A percentile compares a stretch with the other conserved stretches of the same genome.
Conservation (phyloP, 2,329 filamentous ascomycete genomes). For the Diaporthe sp. region DNA sequence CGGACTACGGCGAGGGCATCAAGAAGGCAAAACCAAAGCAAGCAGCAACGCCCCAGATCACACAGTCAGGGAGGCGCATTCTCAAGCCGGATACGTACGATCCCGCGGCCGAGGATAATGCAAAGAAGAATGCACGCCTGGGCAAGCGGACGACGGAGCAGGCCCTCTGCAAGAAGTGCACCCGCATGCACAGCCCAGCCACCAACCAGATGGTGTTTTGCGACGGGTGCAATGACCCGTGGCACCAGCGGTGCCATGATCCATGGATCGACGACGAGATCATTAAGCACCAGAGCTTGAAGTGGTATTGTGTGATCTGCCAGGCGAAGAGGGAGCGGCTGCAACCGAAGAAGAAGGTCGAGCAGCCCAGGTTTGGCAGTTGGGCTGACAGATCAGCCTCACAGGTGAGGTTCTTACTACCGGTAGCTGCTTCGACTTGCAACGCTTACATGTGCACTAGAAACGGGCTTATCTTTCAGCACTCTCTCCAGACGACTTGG, state of each 20-base stretch:
- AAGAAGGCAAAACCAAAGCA: constrained; percentile 43
- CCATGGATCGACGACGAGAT: constrained; percentile 80
- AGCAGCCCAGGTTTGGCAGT: constrained; percentile 43
- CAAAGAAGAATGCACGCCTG: constrained; percentile 58
- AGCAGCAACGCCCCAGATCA: constrained; percentile 72
- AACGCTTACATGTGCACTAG: constrained; percentile 51
- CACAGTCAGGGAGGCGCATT: constrained; percentile 82
- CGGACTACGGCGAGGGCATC: constrained; percentile 53
- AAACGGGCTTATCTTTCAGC: constrained; percentile 74
- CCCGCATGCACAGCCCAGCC: constrained; percentile 78
- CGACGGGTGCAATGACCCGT: constrained; percentile 83
- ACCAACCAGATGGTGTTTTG: constrained; percentile 89
- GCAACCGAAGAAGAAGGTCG: constrained; percentile 43
- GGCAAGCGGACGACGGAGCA: constrained; percentile 73
- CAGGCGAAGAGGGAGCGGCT: constrained; percentile 56
- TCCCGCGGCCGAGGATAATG: constrained; percentile 64
- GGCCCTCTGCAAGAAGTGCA: constrained; percentile 79
- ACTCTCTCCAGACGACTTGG: constrained; percentile 72
- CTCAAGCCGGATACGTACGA: constrained; percentile 76
- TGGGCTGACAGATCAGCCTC: constrained; percentile 56
- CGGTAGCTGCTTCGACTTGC: background rate
- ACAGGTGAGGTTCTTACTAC: constrained; percentile 51
- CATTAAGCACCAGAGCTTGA: constrained; percentile 74
- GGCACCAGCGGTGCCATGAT: constrained; percentile 87
- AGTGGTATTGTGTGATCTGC: constrained; percentile 81